Conservation (phyloP, 225 moss, liverwort and hornwort genomes). For the Polytrichum commune region DNA sequence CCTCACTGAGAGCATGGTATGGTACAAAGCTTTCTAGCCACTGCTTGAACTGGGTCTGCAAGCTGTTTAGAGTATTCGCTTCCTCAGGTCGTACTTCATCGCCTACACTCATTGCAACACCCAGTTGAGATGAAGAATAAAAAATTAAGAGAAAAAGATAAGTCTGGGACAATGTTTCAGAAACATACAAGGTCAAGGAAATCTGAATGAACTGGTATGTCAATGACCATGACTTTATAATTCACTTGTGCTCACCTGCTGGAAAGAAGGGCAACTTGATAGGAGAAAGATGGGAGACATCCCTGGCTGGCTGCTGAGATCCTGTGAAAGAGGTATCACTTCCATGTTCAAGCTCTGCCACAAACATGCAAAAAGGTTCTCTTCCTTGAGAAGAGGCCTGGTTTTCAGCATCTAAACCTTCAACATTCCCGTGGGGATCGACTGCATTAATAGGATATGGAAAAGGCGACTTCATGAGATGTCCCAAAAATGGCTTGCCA, state of each 20-base stretch:
- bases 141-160: not conserved
- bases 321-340: slow-evolving; percentile 21
- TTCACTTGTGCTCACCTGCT: slow-evolving; percentile 29
- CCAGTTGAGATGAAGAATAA: slow-evolving; percentile 9
- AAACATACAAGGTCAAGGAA: not conserved
- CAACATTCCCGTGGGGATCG: slow-evolving; percentile 7
- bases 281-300: slow-evolving; percentile 60
- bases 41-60: slow-evolving; percentile 50
- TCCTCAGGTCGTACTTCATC: slow-evolving; percentile 15
- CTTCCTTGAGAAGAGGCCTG: slow-evolving; percentile 25
- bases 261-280: slow-evolving; percentile 57
- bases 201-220: slow-evolving; percentile 3
- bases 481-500: slow-evolving; percentile 43
- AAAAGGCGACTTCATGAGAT: slow-evolving; percentile 19
- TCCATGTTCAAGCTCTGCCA: slow-evolving; percentile 30
- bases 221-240: not conserved
- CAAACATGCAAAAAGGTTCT: slow-evolving; percentile 34
- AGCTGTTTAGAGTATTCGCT: slow-evolving; percentile 19
- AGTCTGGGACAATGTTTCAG: not conserved
- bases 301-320: slow-evolving; percentile 14
- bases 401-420: not conserved
- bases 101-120: slow-evolving; percentile 17
- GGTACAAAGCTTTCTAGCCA: slow-evolving; percentile 60
- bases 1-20: slow-evolving; percentile 33
- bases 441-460: slow-evolving; percentile 8